phyloP scores from a whole-genome alignment of 2,329 filamentous ascomycete genomes.

The Fusarium pseudoanthophilum region DNA sequence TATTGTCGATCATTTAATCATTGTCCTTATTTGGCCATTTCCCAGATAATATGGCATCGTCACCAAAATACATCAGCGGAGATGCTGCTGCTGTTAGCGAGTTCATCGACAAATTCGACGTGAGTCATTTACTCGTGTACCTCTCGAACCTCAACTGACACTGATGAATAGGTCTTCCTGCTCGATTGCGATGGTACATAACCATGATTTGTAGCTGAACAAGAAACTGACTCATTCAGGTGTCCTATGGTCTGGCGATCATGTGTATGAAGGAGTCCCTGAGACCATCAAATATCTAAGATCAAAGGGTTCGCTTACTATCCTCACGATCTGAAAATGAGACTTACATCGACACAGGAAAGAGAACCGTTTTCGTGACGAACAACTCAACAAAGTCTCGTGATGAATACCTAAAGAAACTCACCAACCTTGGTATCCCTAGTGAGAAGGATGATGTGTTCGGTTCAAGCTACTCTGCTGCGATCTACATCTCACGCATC shows the following conservation, averaged over 20 bases:
- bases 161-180: conserved; percentile 77
- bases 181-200: conserved; percentile 94
- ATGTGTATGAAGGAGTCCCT: conserved; percentile 84
- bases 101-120: conserved; percentile 93
- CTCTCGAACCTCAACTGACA: background rate
- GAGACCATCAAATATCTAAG: conserved; percentile 88
- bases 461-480: conserved; percentile 92
- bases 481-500: conserved; percentile 95
- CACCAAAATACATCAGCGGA: conserved; percentile 78
- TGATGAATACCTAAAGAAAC: conserved; percentile 91
- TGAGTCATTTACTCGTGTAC: conserved; percentile 60
- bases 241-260: conserved; percentile 95
- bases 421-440: conserved; percentile 82
- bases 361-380: conserved; percentile 94
- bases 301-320: conserved; percentile 71
- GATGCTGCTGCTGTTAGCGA: conserved; percentile 79
- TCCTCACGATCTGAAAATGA: conserved; percentile 3
- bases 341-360: conserved; percentile 66
- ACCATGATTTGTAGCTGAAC: no score
- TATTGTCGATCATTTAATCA: conserved; percentile 2
- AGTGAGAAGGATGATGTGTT: conserved; percentile 90
- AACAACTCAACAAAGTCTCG: conserved; percentile 99
- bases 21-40: background rate
- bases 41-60: conserved; percentile 38
- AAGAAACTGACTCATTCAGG: conserved; percentile 62